Evolutionary conservation across 441 rosid genomes (phyloP).

Genomic region (Bocquillonia castaneifolia): DNA sequence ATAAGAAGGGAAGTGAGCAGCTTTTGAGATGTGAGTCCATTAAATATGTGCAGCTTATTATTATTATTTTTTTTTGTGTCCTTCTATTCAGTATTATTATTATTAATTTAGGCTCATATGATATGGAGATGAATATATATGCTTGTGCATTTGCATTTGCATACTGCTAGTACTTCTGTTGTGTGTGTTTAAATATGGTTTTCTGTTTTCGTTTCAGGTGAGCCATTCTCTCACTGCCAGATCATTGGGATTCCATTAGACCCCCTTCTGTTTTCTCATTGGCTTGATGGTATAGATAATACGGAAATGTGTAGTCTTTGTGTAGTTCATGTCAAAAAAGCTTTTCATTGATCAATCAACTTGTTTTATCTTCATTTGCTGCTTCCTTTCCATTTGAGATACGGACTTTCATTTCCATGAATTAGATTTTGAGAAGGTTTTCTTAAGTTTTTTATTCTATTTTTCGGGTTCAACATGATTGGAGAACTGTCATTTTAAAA

Average conservation of each 20-base stretch:
- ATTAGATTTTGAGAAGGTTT: constrained; percentile 56
- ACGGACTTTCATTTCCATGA: constrained; percentile 85
- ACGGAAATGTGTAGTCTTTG: constrained; percentile 70
- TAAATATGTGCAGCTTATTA: no score
- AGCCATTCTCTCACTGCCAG: constrained; percentile 91
- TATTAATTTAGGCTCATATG: no score
- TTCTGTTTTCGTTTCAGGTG: no score
- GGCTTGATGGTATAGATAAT: constrained; percentile 41
- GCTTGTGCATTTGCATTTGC: no score
- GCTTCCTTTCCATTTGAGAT: constrained; percentile 77
- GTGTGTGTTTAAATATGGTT: no score
- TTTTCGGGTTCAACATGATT: not conserved
- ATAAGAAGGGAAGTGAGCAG: no score
- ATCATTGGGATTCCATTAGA: constrained; percentile 66
- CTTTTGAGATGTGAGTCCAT: no score
- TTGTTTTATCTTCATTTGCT: constrained; percentile 59
- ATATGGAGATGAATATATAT: no score
- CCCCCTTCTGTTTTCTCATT: constrained; percentile 57
- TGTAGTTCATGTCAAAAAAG: constrained; percentile 42
- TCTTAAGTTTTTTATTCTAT: not conserved
- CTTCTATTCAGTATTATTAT: no score
- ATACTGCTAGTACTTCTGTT: no score
- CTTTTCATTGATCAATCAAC: constrained; percentile 52
- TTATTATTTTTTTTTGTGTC: no score
- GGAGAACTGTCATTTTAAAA: not conserved